Conservation (phyloP, 2,329 filamentous ascomycete species). For the Emergomyces orientalis region DNA sequence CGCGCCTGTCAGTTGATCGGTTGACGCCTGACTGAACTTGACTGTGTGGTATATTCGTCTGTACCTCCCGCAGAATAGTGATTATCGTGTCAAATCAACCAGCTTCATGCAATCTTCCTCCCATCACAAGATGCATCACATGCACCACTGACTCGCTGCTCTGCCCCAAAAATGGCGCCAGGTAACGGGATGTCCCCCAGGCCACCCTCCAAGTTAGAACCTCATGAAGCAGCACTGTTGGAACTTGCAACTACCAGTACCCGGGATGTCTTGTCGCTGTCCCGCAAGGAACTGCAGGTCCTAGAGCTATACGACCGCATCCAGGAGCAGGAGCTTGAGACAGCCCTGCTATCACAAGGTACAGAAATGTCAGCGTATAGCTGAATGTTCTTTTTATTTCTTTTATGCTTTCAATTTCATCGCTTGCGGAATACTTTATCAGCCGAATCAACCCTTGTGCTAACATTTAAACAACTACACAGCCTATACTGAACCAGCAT, state of each 20-base stretch:
- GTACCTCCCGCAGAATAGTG: background rate
- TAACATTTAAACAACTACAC: background rate
- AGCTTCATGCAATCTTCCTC: background rate
- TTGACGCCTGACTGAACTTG: background rate
- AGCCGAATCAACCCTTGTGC: background rate
- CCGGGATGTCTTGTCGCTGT: slow-evolving; percentile 48
- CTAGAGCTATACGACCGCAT: slow-evolving; percentile 63
- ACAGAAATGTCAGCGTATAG: slow-evolving; percentile 5
- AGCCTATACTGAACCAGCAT: slow-evolving; percentile 28
- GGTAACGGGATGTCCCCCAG: slow-evolving; percentile 19
- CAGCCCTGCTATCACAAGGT: slow-evolving; percentile 52
- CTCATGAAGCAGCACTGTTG: slow-evolving; percentile 28
- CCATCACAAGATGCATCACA: slow-evolving; percentile 11
- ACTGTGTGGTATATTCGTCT: background rate
- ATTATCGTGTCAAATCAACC: background rate
- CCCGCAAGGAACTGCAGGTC: slow-evolving; percentile 55
- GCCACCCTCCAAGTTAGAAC: slow-evolving; percentile 26
- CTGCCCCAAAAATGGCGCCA: slow-evolving; percentile 27
- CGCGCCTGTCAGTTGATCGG: background rate
- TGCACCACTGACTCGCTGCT: slow-evolving; percentile 4
- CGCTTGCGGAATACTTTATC: background rate
- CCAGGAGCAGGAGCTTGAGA: slow-evolving; percentile 62
- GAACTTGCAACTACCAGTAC: slow-evolving; percentile 36
- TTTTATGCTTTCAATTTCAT: background rate
- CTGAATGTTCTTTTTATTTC: background rate